Evolutionary conservation across 2,329 filamentous ascomycete genomes (phyloP).

Genomic region (Apiospora marii): DNA sequence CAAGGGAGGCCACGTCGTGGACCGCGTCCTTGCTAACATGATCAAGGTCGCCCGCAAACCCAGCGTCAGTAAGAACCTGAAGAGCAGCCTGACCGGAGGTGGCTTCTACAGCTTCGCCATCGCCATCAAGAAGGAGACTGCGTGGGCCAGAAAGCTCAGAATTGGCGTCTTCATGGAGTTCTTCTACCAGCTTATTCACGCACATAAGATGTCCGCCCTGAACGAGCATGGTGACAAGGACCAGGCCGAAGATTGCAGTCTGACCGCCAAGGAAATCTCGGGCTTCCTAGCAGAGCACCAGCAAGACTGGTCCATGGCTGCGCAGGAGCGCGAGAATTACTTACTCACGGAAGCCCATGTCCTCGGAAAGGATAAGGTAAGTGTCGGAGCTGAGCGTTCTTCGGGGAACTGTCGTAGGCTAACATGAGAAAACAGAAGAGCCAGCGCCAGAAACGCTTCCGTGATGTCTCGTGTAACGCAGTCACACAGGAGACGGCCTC

Average conservation of each 20-base stretch:
- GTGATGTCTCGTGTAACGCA: neutral
- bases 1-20: neutral
- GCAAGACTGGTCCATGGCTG: neutral
- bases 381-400: too few species aligned
- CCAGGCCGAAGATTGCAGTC: neutral
- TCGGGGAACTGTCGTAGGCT: neutral
- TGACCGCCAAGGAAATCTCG: slow-evolving; percentile 1
- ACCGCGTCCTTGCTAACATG: neutral
- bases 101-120: neutral
- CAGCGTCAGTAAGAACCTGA: neutral
- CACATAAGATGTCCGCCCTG: neutral
- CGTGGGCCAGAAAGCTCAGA: neutral
- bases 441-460: neutral
- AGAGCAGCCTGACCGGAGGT: neutral
- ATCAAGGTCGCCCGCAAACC: neutral
- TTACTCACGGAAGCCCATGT: neutral
- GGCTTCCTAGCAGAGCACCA: neutral
- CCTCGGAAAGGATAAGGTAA: neutral
- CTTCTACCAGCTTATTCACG: neutral
- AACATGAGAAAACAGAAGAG: neutral
- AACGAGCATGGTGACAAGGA: neutral
- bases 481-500: neutral
- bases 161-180: neutral
- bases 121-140: neutral
- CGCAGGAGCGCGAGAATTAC: neutral